A percentile compares a stretch with the other conserved stretches of the same genome.
phyloP scores from a whole-genome alignment of 1,284 basidiomycete species.

The Irpex lacteus region DNA sequence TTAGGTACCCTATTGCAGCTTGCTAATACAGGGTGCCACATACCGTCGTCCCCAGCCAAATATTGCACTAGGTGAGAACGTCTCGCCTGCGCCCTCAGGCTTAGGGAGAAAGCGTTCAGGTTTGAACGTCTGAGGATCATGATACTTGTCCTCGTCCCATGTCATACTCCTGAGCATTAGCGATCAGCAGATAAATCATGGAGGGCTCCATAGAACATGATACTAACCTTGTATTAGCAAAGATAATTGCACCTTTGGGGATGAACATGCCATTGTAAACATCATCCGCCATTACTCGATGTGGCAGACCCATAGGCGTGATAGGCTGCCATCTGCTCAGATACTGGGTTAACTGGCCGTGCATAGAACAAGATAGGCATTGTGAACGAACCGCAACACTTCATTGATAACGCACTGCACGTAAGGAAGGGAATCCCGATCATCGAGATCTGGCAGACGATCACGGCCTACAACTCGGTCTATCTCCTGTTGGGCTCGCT shows the following conservation, averaged over 20 bases:
- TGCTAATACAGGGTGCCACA: background rate
- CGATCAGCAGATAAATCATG: slow-evolving; percentile 11
- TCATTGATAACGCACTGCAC: slow-evolving; percentile 13
- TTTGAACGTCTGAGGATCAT: slow-evolving; percentile 4
- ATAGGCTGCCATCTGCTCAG: slow-evolving; percentile 7
- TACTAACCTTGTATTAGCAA: slow-evolving; percentile 10
- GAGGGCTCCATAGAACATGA: background rate
- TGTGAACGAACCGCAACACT: slow-evolving; percentile 6
- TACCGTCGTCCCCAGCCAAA: slow-evolving; percentile 13
- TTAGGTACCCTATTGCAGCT: background rate
- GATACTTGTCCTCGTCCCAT: slow-evolving; percentile 1
- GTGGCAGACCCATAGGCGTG: background rate
- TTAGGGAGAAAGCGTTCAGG: slow-evolving; percentile 10
- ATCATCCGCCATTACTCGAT: slow-evolving; percentile 3
- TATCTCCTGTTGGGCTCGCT: slow-evolving; percentile 13
- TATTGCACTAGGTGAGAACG: background rate
- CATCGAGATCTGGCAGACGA: slow-evolving; percentile 14
- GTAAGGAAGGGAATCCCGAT: slow-evolving; percentile 17
- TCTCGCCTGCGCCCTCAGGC: slow-evolving; percentile 5
- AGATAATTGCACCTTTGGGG: slow-evolving; percentile 8
- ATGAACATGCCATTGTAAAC: slow-evolving; percentile 10
- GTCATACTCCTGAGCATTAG: background rate
- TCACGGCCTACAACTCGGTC: slow-evolving; percentile 13
- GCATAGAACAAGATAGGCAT: no score
- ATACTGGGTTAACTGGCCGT: background rate